Evolutionary conservation across 2,329 filamentous ascomycete genomes (phyloP), one percentile per base, ranked within the genome.

Genomic region (Lachnellula hyalina): DNA sequence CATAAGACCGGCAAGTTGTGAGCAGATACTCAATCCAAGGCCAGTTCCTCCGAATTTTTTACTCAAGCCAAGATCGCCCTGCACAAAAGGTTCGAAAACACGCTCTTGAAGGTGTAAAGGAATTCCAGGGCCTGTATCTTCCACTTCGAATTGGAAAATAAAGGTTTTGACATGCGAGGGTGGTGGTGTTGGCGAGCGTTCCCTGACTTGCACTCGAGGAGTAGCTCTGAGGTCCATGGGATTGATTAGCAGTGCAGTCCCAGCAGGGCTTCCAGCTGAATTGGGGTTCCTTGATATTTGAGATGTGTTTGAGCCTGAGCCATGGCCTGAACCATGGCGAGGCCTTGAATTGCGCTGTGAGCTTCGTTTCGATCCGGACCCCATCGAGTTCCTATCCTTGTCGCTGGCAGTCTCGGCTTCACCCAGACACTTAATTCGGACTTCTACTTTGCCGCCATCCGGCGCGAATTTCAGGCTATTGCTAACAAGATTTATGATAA

Each of bases 401-500:
- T 66, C 63, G 17, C 57, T 52, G 5, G 40, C 28, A 7, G 21
- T 36, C 34, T 68, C 67, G 14, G 54, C 70, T 65, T 89, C 86
- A 7, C 85, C 81, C 0, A 87, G 63, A 64, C 89, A 95, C 60
- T 82, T 83, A 54, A 96, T 91, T 7, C 84, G 82, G 8, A 96
- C 80, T 25, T 84, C 79, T 3, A 96, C 89, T 32, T 78, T 85
- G 7, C 91, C 91, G 1, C 85, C 85, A 6, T 82, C 71, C 0
- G 90, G 88, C 0, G 92, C 96, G 66, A 96, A 96, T 68, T 96
- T 96, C 44, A 96, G 74, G 69, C 87, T 90, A 73, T 96, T 96
- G 71, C 88, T 92, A 47, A 96, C 90, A 34, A 96, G 76, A 67
- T 96, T 96, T 75, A 95, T 96, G 47, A 96, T 82, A n/a, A 96